Conservation (phyloP, 2,329 filamentous ascomycete species). For the Colletotrichum musae region DNA sequence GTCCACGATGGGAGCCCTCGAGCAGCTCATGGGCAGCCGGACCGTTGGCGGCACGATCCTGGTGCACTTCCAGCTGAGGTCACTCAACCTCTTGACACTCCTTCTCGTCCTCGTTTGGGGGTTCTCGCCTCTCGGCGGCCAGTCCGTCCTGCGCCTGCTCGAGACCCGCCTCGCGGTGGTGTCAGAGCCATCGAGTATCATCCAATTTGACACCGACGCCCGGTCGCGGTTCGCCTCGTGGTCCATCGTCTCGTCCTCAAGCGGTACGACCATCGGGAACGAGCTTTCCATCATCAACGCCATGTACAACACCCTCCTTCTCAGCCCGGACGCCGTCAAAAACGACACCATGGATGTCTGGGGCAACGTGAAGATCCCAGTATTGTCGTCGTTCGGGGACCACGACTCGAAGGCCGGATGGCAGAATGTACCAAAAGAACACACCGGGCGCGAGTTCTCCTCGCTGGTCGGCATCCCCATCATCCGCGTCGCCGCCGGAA, state of each 20-base stretch:
- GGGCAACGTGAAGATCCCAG: slow-evolving; percentile 49
- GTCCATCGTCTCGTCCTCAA: not conserved
- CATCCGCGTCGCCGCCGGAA: not conserved
- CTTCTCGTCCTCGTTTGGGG: slow-evolving; percentile 47
- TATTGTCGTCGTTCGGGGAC: slow-evolving; percentile 2
- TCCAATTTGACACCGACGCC: slow-evolving; percentile 4
- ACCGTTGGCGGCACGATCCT: not conserved
- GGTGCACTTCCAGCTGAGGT: slow-evolving; percentile 42
- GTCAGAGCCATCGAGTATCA: not conserved
- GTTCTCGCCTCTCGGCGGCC: slow-evolving; percentile 50
- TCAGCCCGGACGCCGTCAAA: slow-evolving; percentile 43
- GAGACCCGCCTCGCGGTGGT: not conserved
- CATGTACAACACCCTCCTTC: slow-evolving; percentile 42
- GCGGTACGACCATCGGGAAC: not conserved
- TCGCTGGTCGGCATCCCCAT: slow-evolving; percentile 21
- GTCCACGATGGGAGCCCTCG: not conserved
- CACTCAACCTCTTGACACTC: slow-evolving; percentile 46
- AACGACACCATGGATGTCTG: slow-evolving; percentile 45
- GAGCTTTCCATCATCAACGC: not conserved
- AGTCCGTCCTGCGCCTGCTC: slow-evolving; percentile 46
- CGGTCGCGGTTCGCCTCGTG: not conserved
- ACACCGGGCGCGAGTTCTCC: not conserved
- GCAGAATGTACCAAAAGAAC: not conserved
- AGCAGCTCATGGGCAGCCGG: slow-evolving; percentile 1
- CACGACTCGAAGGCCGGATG: not conserved